Evolutionary conservation across 257 asterid species (phyloP).

Genomic region (Phtheirospermum japonicum): DNA sequence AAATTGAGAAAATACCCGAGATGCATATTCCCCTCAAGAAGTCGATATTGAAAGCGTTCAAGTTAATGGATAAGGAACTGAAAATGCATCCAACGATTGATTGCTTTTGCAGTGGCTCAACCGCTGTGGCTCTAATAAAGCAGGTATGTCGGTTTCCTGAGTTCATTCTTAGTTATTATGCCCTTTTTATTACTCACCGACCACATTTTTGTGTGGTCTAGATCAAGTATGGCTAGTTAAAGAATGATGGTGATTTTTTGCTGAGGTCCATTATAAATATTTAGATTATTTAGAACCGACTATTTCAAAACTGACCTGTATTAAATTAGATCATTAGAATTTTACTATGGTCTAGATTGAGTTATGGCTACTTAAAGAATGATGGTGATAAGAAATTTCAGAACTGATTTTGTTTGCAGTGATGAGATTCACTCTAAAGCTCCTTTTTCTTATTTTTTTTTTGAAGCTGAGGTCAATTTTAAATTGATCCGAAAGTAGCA

Average conservation of each 20-base stretch:
- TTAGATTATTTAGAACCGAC: no score
- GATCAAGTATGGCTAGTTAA: no score
- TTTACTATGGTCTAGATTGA: constrained; percentile 10
- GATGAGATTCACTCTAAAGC: no score
- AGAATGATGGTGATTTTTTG: no score
- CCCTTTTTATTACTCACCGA: not conserved
- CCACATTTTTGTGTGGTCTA: no score
- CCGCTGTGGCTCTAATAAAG: constrained; percentile 74
- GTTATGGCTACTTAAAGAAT: not conserved
- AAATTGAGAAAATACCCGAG: constrained; percentile 68
- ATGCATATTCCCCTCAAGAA: constrained; percentile 64
- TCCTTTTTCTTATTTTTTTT: no score
- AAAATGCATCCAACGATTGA: constrained; percentile 80
- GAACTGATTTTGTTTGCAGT: not conserved
- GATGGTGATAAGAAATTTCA: constrained; percentile 5
- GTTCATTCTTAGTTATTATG: not conserved
- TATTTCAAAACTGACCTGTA: no score
- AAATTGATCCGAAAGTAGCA: no score
- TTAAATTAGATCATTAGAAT: not conserved
- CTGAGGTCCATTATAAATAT: no score
- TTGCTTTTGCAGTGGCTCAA: constrained; percentile 91
- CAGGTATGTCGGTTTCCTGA: constrained; percentile 46
- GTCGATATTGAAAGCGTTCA: constrained; percentile 75
- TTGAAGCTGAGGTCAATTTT: no score
- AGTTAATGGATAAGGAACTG: constrained; percentile 89